A percentile compares a stretch with the other conserved stretches of the same genome.
These are phyloP conservation scores for Cryptosporidium muris DNA, from an alignment of 169 alveolate genomes.

Conservation along the genomic window DNA sequence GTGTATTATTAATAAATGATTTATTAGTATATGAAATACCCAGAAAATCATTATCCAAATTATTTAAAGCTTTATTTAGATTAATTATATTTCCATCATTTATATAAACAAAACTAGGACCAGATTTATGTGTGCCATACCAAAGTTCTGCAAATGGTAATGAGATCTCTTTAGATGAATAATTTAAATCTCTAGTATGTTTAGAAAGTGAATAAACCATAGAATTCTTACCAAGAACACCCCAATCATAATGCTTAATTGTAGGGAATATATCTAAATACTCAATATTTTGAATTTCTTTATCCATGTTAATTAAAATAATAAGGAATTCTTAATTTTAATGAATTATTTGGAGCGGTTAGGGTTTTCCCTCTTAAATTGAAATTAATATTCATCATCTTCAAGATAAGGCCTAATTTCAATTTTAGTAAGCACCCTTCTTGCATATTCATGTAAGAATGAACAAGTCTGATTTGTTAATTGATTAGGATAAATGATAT, in stretches of 20 bases:
- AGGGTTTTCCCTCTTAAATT: too few species aligned
- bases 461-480: background rate
- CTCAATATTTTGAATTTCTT: background rate
- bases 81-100: background rate
- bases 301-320: background rate
- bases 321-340: background rate
- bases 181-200: background rate
- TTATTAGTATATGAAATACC: slow-evolving; percentile 2
- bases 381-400: too few species aligned
- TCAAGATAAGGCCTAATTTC: too few species aligned
- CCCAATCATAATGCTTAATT: slow-evolving; percentile 55
- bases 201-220: slow-evolving; percentile 11
- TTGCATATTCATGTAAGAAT: slow-evolving; percentile 22
- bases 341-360: too few species aligned
- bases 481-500: background rate
- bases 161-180: slow-evolving; percentile 15
- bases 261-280: slow-evolving; percentile 25
- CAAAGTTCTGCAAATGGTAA: slow-evolving; percentile 90
- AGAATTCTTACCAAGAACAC: slow-evolving; percentile 1
- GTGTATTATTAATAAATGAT: slow-evolving; percentile 1
- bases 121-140: slow-evolving; percentile 88
- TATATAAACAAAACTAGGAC: slow-evolving; percentile 70
- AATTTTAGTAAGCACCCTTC: slow-evolving; percentile 31
- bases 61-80: background rate
- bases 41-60: background rate